These are phyloP conservation scores for Meripilus lineatus DNA, from an alignment of 1,284 basidiomycete species.

Conservation along the genomic window DNA sequence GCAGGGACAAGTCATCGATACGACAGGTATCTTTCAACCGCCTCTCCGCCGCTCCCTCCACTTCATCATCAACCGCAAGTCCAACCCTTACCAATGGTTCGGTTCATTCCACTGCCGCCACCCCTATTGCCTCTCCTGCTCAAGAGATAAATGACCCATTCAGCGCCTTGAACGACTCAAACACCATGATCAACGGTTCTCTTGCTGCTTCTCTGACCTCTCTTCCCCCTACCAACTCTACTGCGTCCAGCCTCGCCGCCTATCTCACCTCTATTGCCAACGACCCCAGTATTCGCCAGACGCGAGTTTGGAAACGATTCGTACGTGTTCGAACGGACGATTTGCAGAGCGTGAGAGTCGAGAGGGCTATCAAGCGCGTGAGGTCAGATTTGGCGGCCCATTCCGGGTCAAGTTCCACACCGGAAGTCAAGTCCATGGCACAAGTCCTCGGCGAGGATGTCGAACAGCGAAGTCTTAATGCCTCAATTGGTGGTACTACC, in stretches of 20 bases:
- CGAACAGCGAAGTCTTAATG: conserved; percentile 8
- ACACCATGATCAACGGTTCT: conserved; percentile 17
- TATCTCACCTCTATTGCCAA: conserved; percentile 79
- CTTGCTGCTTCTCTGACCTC: conserved; percentile 7
- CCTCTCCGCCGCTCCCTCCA: conserved; percentile 12
- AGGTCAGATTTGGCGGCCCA: conserved; percentile 80
- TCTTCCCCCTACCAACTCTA: conserved; percentile 35
- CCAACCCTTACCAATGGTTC: conserved; percentile 31
- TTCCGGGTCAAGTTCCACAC: conserved; percentile 28
- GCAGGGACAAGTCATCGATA: conserved; percentile 32
- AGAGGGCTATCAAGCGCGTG: conserved; percentile 83
- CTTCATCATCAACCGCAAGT: conserved; percentile 12
- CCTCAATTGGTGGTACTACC: not conserved
- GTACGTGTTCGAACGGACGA: conserved; percentile 82
- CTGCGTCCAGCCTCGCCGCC: conserved; percentile 66
- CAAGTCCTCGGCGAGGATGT: conserved; percentile 24
- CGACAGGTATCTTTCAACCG: conserved; percentile 33
- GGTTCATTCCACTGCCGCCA: conserved; percentile 32
- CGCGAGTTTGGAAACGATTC: conserved; percentile 81
- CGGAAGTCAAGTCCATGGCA: conserved; percentile 24
- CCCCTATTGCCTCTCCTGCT: conserved; percentile 48
- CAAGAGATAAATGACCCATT: conserved; percentile 61
- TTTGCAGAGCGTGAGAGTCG: conserved; percentile 78
- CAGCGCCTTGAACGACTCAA: conserved; percentile 32
- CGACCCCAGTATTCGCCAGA: conserved; percentile 52